Percentiles rank a stretch among this genome's conserved stretches.
Evolutionary conservation across 208 protist genomes (phyloP).

Genomic region (Acanthamoeba quina): DNA sequence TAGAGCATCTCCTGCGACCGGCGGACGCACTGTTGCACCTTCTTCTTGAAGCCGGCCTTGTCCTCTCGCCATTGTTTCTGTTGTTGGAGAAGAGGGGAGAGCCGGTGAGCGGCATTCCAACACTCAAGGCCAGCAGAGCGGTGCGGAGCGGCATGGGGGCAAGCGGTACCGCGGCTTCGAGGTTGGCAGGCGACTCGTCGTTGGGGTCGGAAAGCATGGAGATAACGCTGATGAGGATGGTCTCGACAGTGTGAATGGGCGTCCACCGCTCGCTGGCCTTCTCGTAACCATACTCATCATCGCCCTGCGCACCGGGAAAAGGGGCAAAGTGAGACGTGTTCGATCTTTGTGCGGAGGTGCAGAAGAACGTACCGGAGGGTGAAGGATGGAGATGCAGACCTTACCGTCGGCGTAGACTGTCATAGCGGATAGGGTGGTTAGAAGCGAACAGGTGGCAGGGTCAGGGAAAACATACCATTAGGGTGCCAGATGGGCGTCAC

Average conservation of each 20-base stretch:
- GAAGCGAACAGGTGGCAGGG: background rate
- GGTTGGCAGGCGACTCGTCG: conserved; percentile 93
- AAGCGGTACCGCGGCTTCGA: conserved; percentile 91
- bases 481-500: conserved; percentile 91
- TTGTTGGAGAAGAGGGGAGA: conserved; percentile 40
- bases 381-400: conserved; percentile 94
- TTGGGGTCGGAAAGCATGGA: conserved; percentile 93
- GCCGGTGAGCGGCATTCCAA: background rate
- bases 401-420: conserved; percentile 88
- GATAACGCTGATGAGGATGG: conserved; percentile 92
- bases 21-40: conserved; percentile 82
- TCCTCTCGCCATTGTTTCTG: conserved; percentile 86
- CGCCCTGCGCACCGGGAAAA: background rate
- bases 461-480: conserved; percentile 86
- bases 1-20: conserved; percentile 78
- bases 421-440: background rate
- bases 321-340: background rate
- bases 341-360: background rate
- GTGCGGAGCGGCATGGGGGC: background rate
- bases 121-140: background rate
- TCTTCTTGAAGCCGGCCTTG: conserved; percentile 85
- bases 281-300: conserved; percentile 90
- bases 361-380: conserved; percentile 86
- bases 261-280: conserved; percentile 89
- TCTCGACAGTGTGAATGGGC: conserved; percentile 91